Conservation (phyloP, 108 stramenopile genomes). For the Bacterosira constricta region DNA sequence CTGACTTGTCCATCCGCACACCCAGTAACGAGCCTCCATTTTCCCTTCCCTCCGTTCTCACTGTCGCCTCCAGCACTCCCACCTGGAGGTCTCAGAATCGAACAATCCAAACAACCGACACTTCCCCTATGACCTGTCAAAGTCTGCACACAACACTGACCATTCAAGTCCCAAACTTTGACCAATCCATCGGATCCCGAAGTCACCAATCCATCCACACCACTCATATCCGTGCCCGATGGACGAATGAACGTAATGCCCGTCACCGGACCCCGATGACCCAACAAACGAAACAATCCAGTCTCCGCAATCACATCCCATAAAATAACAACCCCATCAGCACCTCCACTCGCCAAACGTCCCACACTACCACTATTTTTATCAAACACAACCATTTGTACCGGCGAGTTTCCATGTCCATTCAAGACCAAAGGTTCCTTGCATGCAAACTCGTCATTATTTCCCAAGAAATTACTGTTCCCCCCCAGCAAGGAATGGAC, state of each 20-base stretch:
- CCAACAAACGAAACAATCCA: slow-evolving; percentile 90
- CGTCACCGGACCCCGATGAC: slow-evolving; percentile 92
- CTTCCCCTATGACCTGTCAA: slow-evolving; percentile 92
- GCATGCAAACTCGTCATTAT: slow-evolving; percentile 56
- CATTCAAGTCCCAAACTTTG: slow-evolving; percentile 97
- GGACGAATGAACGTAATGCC: slow-evolving; percentile 76
- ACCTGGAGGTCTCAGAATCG: slow-evolving; percentile 18
- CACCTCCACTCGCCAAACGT: slow-evolving; percentile 79
- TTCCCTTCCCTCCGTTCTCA: slow-evolving; percentile 10
- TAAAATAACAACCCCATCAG: slow-evolving; percentile 90
- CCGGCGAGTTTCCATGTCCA: slow-evolving; percentile 78
- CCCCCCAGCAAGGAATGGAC: slow-evolving; percentile 57
- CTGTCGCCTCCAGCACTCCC: slow-evolving; percentile 15
- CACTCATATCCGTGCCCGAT: slow-evolving; percentile 6
- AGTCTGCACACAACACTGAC: slow-evolving; percentile 96
- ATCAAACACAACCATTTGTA: slow-evolving; percentile 70
- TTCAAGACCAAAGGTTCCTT: slow-evolving; percentile 81
- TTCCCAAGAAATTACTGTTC: slow-evolving; percentile 22
- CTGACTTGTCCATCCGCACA: slow-evolving; percentile 90
- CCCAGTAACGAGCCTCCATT: slow-evolving; percentile 85
- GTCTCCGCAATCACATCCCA: slow-evolving; percentile 96
- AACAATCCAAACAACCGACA: slow-evolving; percentile 59
- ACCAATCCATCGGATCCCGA: slow-evolving; percentile 94
- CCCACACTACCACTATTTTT: slow-evolving; percentile 23
- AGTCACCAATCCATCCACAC: slow-evolving; percentile 75